A percentile compares a stretch with the other conserved stretches of the same genome.
phyloP scores from a whole-genome alignment of 1,284 basidiomycete genomes.

The Tetrapyrgos nigripes region DNA sequence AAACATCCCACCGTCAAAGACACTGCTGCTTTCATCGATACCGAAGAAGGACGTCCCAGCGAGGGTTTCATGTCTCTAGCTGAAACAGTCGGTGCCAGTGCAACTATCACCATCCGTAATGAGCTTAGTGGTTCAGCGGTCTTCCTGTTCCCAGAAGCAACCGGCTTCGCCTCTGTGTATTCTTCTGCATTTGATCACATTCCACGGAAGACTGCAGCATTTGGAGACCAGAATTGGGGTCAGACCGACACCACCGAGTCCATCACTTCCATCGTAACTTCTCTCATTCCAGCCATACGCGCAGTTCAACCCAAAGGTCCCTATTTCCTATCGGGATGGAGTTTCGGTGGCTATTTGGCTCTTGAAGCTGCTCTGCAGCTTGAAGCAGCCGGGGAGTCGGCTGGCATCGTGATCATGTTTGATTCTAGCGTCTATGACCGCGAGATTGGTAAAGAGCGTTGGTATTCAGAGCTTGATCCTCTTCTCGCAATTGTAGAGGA shows the following conservation, averaged over 20 bases:
- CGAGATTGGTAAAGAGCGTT: background rate
- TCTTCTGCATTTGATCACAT: slow-evolving; percentile 1
- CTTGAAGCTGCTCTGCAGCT: slow-evolving; percentile 4
- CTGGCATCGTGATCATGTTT: background rate
- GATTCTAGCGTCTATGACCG: background rate
- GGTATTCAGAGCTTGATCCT: background rate
- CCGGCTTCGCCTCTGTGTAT: slow-evolving; percentile 6
- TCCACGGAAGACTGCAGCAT: background rate
- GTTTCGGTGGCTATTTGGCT: slow-evolving; percentile 2
- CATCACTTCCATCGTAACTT: background rate
- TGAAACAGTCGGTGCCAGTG: background rate
- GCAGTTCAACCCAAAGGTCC: background rate
- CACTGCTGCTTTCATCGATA: background rate
- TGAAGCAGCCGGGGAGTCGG: background rate
- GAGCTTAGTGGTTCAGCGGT: background rate
- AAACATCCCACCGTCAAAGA: background rate
- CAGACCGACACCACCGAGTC: background rate
- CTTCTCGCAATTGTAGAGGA: background rate
- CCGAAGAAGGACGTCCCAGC: background rate
- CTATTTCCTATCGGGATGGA: slow-evolving; percentile 2
- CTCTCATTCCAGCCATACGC: background rate
- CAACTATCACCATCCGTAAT: background rate
- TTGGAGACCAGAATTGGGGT: slow-evolving; percentile 7
- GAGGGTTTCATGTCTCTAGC: background rate
- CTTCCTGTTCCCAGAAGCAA: slow-evolving; percentile 8